These are phyloP conservation scores for Sclerotinia sclerotiorum DNA, from an alignment of 2,329 filamentous ascomycete species.

Conservation along the genomic window DNA sequence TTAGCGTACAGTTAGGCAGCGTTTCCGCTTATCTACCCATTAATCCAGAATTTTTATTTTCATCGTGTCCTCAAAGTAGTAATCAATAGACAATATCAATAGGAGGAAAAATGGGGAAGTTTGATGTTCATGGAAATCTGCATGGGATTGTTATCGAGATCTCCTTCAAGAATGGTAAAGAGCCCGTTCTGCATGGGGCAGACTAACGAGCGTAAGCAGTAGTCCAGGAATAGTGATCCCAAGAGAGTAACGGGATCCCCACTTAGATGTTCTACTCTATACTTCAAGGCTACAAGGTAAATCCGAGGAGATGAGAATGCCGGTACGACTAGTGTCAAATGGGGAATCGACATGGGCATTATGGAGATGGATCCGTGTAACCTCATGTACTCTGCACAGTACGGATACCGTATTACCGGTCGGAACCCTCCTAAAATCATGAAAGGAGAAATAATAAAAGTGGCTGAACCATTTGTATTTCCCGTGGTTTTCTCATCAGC, in stretches of 20 bases:
- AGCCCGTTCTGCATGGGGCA: background rate
- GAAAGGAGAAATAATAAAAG: background rate
- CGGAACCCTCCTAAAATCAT: background rate
- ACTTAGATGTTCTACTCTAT: background rate
- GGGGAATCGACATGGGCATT: too few species aligned
- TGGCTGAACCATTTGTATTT: background rate
- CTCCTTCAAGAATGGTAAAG: background rate
- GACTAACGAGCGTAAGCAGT: background rate
- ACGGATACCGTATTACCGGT: background rate
- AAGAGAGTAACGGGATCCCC: slow-evolving; percentile 11
- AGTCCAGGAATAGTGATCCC: background rate
- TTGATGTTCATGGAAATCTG: background rate
- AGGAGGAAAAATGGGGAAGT: background rate
- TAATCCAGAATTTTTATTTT: background rate
- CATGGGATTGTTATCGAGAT: background rate
- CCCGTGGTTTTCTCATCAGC: background rate
- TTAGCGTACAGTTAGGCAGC: background rate
- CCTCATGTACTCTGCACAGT: background rate
- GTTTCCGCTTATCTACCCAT: background rate
- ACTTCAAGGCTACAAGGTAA: background rate
- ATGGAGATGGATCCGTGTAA: background rate
- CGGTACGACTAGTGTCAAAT: background rate
- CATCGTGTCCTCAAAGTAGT: background rate
- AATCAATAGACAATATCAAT: background rate
- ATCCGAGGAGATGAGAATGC: background rate